These are phyloP conservation scores for Coniosporium tulheliwenetii DNA, from an alignment of 2,329 filamentous ascomycete genomes.

Conservation along the genomic window DNA sequence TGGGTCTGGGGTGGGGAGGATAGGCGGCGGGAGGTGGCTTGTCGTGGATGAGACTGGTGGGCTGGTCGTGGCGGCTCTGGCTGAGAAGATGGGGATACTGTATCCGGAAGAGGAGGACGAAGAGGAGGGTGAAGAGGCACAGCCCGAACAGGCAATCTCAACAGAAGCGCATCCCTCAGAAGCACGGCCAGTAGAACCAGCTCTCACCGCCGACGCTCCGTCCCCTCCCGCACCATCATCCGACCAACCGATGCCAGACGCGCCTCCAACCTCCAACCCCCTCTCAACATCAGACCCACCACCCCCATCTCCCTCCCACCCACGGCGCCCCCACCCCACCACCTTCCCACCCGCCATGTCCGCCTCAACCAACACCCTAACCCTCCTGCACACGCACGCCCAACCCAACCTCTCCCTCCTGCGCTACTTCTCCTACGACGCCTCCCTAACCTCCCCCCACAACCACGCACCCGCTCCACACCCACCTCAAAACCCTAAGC, in stretches of 20 bases:
- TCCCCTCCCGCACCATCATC: background rate
- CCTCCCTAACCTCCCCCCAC: slow-evolving; percentile 37
- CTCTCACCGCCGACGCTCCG: background rate
- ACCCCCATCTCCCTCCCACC: background rate
- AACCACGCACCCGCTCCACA: slow-evolving; percentile 62
- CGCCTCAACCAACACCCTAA: slow-evolving; percentile 57
- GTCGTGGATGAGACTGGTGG: slow-evolving; percentile 80
- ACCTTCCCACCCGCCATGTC: slow-evolving; percentile 5
- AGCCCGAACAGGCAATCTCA: background rate
- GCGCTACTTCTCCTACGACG: slow-evolving; percentile 79
- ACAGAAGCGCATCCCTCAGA: background rate
- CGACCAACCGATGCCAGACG: background rate
- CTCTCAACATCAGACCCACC: background rate
- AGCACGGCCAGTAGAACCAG: background rate
- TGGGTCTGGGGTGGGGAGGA: slow-evolving; percentile 8
- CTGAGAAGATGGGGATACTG: slow-evolving; percentile 76
- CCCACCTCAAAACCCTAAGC: slow-evolving; percentile 66
- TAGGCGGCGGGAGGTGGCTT: slow-evolving; percentile 52
- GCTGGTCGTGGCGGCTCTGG: slow-evolving; percentile 65
- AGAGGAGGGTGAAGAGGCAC: slow-evolving; percentile 6
- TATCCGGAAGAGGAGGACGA: slow-evolving; percentile 29
- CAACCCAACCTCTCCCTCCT: slow-evolving; percentile 80
- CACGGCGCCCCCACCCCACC: too few relatives aligned
- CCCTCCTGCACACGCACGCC: slow-evolving; percentile 63
- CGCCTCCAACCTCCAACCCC: background rate